Evolutionary conservation across 2,329 filamentous ascomycete genomes (phyloP).

Genomic region (Endoconidiophora laricicola): DNA sequence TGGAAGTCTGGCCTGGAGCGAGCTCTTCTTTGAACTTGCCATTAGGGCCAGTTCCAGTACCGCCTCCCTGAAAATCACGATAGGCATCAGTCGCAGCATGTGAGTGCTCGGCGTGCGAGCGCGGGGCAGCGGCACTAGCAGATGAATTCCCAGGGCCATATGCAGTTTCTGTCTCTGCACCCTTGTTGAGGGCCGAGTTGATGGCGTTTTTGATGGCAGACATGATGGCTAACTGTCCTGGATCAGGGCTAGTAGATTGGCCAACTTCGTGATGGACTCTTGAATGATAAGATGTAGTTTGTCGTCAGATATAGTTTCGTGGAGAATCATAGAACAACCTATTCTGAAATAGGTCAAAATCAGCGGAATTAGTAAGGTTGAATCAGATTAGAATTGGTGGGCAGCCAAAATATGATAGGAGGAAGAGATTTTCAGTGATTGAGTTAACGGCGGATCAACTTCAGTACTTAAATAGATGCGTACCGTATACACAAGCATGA

Average conservation of each 20-base stretch:
- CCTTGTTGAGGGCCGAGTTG: background rate
- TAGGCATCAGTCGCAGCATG: slow-evolving; percentile 2
- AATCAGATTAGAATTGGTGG: slow-evolving; percentile 2
- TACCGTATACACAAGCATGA: background rate
- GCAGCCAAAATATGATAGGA: background rate
- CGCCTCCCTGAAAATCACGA: slow-evolving; percentile 1
- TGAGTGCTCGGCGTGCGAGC: slow-evolving; percentile 5
- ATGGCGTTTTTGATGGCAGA: slow-evolving; percentile 4
- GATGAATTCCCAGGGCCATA: background rate
- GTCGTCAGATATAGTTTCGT: background rate
- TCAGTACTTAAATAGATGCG: background rate
- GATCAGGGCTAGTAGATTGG: background rate
- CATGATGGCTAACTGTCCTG: background rate
- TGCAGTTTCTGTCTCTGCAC: background rate
- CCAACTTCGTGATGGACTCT: too few relatives aligned
- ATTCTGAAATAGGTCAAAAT: too few relatives aligned
- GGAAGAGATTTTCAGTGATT: background rate
- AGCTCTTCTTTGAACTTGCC: slow-evolving; percentile 4
- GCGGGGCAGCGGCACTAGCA: background rate
- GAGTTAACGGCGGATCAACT: background rate
- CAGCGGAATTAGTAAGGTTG: background rate
- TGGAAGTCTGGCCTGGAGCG: background rate
- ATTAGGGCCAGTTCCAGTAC: background rate
- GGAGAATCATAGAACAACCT: too few relatives aligned
- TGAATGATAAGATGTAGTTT: background rate